phyloP scores from a whole-genome alignment of 345 rosid genomes.

The Syzygium aromaticum region DNA sequence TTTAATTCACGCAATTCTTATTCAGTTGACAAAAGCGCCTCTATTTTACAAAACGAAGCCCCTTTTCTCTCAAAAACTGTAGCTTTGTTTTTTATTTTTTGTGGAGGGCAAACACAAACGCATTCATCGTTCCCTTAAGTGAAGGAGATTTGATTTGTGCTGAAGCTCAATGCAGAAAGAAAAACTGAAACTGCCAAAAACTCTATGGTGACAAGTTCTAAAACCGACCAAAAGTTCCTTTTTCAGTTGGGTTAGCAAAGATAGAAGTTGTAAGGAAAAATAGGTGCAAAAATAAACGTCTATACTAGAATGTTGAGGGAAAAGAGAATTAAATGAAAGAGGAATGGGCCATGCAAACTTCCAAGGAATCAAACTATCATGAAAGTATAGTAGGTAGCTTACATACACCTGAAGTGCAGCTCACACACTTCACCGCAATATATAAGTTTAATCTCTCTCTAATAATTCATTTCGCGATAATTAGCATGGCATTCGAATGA shows the following conservation, averaged over 20 bases:
- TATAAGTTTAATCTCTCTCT: neutral
- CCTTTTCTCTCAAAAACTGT: neutral
- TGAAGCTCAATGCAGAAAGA: neutral
- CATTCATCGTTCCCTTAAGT: neutral
- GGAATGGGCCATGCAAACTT: neutral
- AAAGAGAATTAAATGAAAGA: neutral
- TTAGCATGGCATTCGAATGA: neutral
- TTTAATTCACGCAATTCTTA: neutral
- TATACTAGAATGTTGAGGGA: neutral
- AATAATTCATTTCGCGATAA: neutral
- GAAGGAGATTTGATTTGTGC: neutral
- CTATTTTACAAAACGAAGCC: neutral
- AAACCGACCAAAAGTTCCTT: neutral
- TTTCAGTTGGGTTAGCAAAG: neutral
- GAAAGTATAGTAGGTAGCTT: neutral
- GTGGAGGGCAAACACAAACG: neutral
- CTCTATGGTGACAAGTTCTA: neutral
- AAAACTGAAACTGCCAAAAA: too few species aligned
- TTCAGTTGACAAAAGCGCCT: neutral
- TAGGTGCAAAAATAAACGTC: too few species aligned
- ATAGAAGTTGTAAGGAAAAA: too few species aligned
- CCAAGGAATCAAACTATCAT: neutral
- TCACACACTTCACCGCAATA: neutral
- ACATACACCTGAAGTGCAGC: neutral
- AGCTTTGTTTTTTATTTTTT: too few species aligned